Conservation (phyloP, 2,329 filamentous ascomycete genomes). For the Claviceps humidiphila region DNA sequence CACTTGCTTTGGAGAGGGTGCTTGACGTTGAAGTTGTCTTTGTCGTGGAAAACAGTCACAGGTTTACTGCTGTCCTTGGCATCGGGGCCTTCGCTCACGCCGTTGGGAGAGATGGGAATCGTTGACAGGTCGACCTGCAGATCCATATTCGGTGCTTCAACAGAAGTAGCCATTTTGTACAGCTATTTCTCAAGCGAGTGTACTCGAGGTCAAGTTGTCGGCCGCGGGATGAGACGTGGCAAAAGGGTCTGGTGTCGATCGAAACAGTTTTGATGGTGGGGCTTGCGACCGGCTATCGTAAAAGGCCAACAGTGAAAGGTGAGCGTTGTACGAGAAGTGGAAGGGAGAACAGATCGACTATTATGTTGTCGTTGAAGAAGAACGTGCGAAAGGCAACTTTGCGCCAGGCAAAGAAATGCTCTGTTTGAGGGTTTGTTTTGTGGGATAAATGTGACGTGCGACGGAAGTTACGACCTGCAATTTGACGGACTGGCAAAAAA, state of each 20-base stretch:
- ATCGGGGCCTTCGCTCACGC: constrained; percentile 36
- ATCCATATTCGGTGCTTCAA: constrained; percentile 24
- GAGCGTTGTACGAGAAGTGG: constrained; percentile 9
- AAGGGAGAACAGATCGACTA: constrained; percentile 13
- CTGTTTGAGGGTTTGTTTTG: constrained; percentile 5
- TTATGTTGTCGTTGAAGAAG: constrained; percentile 11
- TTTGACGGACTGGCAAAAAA: not conserved
- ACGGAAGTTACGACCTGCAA: constrained; percentile 10
- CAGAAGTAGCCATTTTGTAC: constrained; percentile 23
- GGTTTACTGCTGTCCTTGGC: constrained; percentile 45
- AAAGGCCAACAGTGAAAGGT: not conserved
- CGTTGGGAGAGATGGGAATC: constrained; percentile 52
- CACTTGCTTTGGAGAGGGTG: constrained; percentile 94
- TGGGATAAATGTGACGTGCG: constrained; percentile 7
- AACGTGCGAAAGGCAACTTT: constrained; percentile 16
- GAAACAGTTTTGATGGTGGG: constrained; percentile 4
- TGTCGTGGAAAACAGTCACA: constrained; percentile 93
- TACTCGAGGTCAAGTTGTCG: constrained; percentile 1
- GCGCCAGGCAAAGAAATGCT: constrained; percentile 25
- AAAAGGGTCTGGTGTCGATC: constrained; percentile 10
- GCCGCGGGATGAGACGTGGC: constrained; percentile 10
- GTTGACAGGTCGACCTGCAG: constrained; percentile 54
- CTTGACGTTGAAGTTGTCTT: constrained; percentile 99
- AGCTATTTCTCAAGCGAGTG: constrained; percentile 1
- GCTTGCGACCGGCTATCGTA: not conserved